Evolutionary conservation across 345 rosid species (phyloP).

Genomic region (Corchorus capsularis): DNA sequence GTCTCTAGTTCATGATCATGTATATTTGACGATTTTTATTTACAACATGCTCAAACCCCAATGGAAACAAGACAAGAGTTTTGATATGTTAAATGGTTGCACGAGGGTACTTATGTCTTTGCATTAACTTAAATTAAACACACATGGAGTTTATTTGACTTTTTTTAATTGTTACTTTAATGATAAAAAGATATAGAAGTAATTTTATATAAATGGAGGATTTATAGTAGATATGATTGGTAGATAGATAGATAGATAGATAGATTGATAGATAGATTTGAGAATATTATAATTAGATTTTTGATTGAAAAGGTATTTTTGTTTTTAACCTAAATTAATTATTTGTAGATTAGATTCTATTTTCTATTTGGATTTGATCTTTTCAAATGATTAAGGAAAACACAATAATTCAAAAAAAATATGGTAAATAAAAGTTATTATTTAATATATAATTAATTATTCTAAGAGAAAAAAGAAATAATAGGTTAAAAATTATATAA

Average conservation of each 20-base stretch:
- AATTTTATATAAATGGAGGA: neutral
- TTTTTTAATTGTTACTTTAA: neutral
- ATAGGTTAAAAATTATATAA: neutral
- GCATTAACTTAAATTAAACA: neutral
- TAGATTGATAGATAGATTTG: neutral
- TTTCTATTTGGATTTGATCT: conserved; percentile 5
- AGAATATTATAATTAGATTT: neutral
- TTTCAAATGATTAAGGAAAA: neutral
- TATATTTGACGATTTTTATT: neutral
- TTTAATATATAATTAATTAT: neutral
- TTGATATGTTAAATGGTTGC: neutral
- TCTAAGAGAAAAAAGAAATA: neutral
- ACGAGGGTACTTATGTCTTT: neutral
- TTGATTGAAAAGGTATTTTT: neutral
- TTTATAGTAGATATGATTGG: neutral
- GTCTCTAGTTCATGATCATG: neutral
- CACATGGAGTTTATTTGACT: neutral
- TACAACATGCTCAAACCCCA: neutral
- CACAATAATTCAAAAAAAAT: too few species aligned
- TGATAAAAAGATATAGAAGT: neutral
- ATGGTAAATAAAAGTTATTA: neutral
- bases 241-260: neutral
- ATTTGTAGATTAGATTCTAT: neutral
- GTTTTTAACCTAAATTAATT: conserved; percentile 10
- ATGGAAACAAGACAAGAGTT: neutral